These are phyloP conservation scores for Suillus sp. DNA, from an alignment of 768 basidiomycete genomes.

Conservation along the genomic window DNA sequence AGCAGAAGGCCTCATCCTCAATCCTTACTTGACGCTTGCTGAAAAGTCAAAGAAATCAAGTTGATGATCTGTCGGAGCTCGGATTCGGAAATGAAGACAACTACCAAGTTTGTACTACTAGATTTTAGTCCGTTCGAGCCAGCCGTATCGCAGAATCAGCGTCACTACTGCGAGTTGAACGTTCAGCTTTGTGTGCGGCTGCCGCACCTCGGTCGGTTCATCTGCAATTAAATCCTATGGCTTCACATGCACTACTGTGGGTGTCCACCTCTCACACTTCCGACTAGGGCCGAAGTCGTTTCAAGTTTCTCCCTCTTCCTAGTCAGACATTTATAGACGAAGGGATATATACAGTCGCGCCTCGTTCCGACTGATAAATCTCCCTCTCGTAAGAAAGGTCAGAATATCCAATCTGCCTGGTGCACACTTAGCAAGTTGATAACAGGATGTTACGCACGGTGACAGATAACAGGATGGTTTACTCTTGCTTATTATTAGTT, in stretches of 20 bases:
- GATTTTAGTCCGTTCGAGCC: not conserved
- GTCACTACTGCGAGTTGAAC: not conserved
- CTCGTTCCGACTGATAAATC: not conserved
- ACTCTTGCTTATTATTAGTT: conserved; percentile 4
- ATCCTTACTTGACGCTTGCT: not conserved
- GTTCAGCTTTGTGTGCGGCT: not conserved
- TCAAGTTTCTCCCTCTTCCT: not conserved
- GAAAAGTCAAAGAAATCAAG: not conserved
- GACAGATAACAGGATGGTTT: not conserved
- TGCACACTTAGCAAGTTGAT: not conserved
- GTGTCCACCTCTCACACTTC: no score
- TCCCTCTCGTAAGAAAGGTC: not conserved
- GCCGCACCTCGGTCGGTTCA: not conserved
- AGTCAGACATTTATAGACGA: not conserved
- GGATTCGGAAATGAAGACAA: conserved; percentile 11
- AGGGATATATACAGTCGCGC: not conserved
- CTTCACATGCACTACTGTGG: no score
- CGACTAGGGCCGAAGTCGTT: not conserved
- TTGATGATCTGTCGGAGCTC: conserved; percentile 7
- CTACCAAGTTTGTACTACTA: not conserved
- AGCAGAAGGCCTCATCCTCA: conserved; percentile 73
- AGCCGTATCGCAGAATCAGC: not conserved
- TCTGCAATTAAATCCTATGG: not conserved
- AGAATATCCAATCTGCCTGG: not conserved
- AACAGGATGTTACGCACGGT: not conserved